Evolutionary conservation across 2,329 filamentous ascomycete genomes (phyloP).

Genomic region (Neoarthrinium moseri): DNA sequence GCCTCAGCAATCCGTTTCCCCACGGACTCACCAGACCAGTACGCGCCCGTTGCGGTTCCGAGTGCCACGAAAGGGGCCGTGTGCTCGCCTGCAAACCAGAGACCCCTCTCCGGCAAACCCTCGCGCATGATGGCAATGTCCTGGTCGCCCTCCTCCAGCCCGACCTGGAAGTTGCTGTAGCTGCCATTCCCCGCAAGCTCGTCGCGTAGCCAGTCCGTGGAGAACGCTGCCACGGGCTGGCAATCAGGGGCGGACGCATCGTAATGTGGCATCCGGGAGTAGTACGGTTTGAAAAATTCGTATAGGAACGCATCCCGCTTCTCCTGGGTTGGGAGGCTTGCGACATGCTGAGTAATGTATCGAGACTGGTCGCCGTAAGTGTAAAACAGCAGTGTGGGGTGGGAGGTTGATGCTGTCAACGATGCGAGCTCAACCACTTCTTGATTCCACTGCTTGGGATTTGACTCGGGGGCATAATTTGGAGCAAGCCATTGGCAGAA

Average conservation of each 20-base stretch:
- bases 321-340: constrained; percentile 38
- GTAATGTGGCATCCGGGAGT: constrained; percentile 72
- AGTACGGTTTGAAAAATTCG: constrained; percentile 76
- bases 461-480: constrained; percentile 60
- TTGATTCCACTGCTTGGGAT: constrained; percentile 68
- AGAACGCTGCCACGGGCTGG: constrained; percentile 60
- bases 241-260: constrained; percentile 51
- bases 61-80: constrained; percentile 86
- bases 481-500: constrained; percentile 78
- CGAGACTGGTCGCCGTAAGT: constrained; percentile 63
- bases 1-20: constrained; percentile 9
- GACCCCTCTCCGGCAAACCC: constrained; percentile 62
- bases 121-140: constrained; percentile 67
- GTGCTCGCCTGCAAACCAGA: constrained; percentile 91
- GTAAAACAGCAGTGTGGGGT: constrained; percentile 87
- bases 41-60: constrained; percentile 87
- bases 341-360: constrained; percentile 48
- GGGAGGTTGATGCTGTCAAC: constrained; percentile 55
- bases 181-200: constrained; percentile 78
- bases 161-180: constrained; percentile 83
- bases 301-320: constrained; percentile 55
- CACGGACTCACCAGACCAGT: constrained; percentile 52
- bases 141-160: constrained; percentile 65
- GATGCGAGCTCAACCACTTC: constrained; percentile 76
- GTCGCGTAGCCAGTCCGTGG: constrained; percentile 78